Evolutionary conservation across 371 early-diverging fungal species (phyloP).

Genomic region (Mortierella sp.): DNA sequence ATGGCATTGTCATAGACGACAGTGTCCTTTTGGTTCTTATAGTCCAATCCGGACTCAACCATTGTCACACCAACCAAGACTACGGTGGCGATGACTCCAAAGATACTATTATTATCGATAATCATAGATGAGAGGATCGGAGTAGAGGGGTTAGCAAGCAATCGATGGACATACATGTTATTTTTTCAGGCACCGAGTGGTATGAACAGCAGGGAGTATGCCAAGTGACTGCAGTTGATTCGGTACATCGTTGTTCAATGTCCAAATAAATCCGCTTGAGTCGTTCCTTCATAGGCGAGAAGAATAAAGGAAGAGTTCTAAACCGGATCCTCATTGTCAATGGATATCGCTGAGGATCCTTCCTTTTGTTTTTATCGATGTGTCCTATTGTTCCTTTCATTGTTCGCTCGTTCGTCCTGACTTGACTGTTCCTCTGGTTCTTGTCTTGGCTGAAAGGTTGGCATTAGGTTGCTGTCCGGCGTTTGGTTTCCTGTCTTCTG

Average conservation of each 20-base stretch:
- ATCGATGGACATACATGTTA: background rate
- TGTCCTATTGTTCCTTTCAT: background rate
- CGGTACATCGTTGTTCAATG: background rate
- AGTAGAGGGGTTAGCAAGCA: constrained; percentile 3
- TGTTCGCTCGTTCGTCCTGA: background rate
- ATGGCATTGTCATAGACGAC: constrained; percentile 63
- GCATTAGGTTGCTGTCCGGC: background rate
- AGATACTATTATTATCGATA: constrained; percentile 41
- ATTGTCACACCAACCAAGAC: constrained; percentile 51
- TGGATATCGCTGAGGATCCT: background rate
- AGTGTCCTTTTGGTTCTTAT: constrained; percentile 45
- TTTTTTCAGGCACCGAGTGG: background rate
- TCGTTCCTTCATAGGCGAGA: background rate
- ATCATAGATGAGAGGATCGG: background rate
- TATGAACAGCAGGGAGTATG: background rate
- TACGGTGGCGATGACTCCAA: constrained; percentile 67
- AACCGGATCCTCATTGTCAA: background rate
- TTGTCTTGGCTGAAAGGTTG: background rate
- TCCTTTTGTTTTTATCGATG: background rate
- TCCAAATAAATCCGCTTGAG: background rate
- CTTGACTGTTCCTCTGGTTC: background rate
- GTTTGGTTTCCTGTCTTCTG: background rate
- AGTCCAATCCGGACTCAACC: constrained; percentile 54
- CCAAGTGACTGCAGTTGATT: background rate
- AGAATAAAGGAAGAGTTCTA: background rate